These are phyloP conservation scores for Lonicera japonica DNA, from an alignment of 129 eudicot genomes.

Conservation along the genomic window DNA sequence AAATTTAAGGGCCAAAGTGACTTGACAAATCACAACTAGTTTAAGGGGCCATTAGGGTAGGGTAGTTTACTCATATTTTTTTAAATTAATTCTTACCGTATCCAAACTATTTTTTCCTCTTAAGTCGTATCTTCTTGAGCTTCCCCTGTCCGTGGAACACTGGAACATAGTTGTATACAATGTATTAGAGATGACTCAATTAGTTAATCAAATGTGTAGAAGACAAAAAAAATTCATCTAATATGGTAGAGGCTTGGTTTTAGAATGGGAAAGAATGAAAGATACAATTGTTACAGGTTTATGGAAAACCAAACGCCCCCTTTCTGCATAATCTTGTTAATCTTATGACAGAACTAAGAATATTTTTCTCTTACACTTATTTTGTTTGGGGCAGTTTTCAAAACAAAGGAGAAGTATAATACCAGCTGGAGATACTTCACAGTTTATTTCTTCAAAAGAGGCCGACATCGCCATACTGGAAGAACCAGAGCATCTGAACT, in stretches of 20 bases:
- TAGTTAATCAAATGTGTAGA: too few species aligned
- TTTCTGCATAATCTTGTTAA: conserved; percentile 7
- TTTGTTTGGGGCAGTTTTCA: conserved; percentile 73
- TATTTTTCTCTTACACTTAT: conserved; percentile 1
- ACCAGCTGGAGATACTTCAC: conserved; percentile 94
- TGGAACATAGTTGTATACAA: too few species aligned
- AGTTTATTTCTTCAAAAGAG: conserved; percentile 76
- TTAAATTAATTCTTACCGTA: too few species aligned
- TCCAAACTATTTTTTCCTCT: too few species aligned
- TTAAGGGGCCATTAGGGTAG: too few species aligned
- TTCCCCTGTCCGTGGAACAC: too few species aligned
- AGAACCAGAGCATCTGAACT: conserved; percentile 94
- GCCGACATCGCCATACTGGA: conserved; percentile 95
- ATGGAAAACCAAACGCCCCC: background rate
- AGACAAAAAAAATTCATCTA: background rate
- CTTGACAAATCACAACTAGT: too few species aligned
- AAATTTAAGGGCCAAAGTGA: too few species aligned
- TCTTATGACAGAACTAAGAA: background rate
- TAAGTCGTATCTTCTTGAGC: too few species aligned
- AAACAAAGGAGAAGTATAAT: conserved; percentile 85
- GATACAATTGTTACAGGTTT: background rate
- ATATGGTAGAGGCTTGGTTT: background rate
- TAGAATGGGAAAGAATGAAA: too few species aligned
- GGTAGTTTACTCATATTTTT: too few species aligned
- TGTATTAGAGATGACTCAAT: too few species aligned